A percentile compares a stretch with the other conserved stretches of the same genome.
These are phyloP conservation scores for Plantago coronopus DNA, from an alignment of 305 asterid species.

Conservation along the genomic window DNA sequence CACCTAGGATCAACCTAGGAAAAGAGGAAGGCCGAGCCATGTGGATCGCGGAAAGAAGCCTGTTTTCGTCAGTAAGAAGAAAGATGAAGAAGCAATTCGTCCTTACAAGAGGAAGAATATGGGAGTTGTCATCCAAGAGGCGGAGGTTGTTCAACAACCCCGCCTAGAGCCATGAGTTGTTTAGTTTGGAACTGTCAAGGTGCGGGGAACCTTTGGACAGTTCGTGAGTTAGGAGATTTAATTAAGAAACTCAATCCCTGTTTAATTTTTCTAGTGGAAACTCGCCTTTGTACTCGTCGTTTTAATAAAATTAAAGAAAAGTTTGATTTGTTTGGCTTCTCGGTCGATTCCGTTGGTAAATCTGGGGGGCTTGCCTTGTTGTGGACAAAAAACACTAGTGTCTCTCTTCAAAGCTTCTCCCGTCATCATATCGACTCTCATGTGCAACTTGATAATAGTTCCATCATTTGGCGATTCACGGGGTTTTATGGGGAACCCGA, in stretches of 20 bases:
- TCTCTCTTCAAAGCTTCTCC: not conserved
- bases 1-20: too few relatives aligned
- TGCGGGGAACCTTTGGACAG: not conserved
- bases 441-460: not conserved
- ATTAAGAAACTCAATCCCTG: not conserved
- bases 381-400: not conserved
- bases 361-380: not conserved
- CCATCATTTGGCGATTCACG: not conserved
- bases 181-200: too few relatives aligned
- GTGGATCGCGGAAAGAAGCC: too few relatives aligned
- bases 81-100: too few relatives aligned
- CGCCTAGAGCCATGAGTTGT: too few relatives aligned
- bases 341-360: not conserved
- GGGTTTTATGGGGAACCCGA: not conserved
- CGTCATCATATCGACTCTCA: not conserved
- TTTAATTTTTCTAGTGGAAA: not conserved
- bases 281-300: not conserved
- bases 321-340: not conserved
- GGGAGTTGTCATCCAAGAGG: too few relatives aligned
- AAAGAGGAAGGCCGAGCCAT: too few relatives aligned
- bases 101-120: too few relatives aligned
- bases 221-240: not conserved
- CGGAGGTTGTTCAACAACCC: too few relatives aligned
- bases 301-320: not conserved
- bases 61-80: too few relatives aligned